These are phyloP conservation scores for Stipa capillata DNA, from an alignment of 176 grass and related monocot species.

Conservation along the genomic window DNA sequence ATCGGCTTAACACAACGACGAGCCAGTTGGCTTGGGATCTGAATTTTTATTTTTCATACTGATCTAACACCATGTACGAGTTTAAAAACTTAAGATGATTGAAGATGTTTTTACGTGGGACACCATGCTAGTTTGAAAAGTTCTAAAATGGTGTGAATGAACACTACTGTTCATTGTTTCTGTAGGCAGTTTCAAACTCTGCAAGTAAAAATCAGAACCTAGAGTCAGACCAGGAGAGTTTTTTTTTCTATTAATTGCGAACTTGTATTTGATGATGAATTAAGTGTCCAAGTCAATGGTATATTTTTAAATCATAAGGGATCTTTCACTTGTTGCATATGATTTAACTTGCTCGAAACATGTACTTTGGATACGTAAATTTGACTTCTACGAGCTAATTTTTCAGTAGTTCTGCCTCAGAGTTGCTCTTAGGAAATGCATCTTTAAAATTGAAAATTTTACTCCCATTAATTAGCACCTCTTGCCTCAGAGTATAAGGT, in stretches of 20 bases:
- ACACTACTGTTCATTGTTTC: background rate
- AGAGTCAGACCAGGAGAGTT: background rate
- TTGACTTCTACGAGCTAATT: background rate
- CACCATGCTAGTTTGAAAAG: too few species aligned
- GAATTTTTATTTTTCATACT: too few species aligned
- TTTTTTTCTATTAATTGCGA: background rate
- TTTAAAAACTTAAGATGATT: too few species aligned
- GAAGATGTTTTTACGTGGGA: too few species aligned
- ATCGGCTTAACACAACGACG: too few species aligned
- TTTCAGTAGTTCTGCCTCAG: background rate
- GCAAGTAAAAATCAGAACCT: background rate
- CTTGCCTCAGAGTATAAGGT: background rate
- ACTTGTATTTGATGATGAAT: background rate
- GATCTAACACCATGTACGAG: too few species aligned
- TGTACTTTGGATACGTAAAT: background rate
- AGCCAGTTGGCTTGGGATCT: too few species aligned
- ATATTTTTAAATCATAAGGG: background rate
- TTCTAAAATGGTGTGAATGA: background rate
- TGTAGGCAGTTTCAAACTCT: background rate
- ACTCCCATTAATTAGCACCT: background rate
- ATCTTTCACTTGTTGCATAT: background rate
- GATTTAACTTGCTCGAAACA: background rate
- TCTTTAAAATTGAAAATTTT: too few species aligned
- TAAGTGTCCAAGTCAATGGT: background rate
- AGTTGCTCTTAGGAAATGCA: background rate